These are phyloP conservation scores for Ophiocordyceps camponoti-floridani DNA, from an alignment of 2,329 filamentous ascomycete species.

Conservation along the genomic window DNA sequence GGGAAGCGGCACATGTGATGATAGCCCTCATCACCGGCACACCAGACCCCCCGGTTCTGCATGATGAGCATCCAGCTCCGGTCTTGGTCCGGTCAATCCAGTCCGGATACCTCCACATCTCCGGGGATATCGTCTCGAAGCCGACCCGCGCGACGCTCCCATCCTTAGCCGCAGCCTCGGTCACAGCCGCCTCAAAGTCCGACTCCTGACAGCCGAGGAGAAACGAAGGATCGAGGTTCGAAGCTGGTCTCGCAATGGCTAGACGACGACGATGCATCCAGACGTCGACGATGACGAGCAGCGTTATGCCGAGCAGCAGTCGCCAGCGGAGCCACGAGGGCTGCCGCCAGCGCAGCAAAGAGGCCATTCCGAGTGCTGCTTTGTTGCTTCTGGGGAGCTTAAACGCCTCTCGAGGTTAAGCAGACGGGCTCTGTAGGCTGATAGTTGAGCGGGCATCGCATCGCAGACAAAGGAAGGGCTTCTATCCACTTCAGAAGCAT, in stretches of 20 bases:
- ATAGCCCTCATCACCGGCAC: not conserved
- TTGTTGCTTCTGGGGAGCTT: not conserved
- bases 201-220: not conserved
- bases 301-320: not conserved
- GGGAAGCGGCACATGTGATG: slow-evolving; percentile 1
- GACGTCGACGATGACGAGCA: not conserved
- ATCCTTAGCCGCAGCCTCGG: not conserved
- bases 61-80: not conserved
- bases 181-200: not conserved
- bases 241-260: not conserved
- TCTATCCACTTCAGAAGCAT: too few relatives aligned
- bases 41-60: not conserved
- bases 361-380: not conserved
- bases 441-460: too few relatives aligned
- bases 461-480: too few relatives aligned
- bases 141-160: not conserved
- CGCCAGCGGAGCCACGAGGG: not conserved
- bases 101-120: slow-evolving; percentile 1
- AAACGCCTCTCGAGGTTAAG: not conserved
- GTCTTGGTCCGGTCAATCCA: not conserved
- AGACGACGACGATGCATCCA: not conserved
- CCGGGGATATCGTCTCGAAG: not conserved
- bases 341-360: not conserved
- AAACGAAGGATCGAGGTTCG: not conserved
- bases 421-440: not conserved